These are phyloP conservation scores for Psilocybe mexicana DNA, from an alignment of 1,284 basidiomycete genomes.

Conservation along the genomic window DNA sequence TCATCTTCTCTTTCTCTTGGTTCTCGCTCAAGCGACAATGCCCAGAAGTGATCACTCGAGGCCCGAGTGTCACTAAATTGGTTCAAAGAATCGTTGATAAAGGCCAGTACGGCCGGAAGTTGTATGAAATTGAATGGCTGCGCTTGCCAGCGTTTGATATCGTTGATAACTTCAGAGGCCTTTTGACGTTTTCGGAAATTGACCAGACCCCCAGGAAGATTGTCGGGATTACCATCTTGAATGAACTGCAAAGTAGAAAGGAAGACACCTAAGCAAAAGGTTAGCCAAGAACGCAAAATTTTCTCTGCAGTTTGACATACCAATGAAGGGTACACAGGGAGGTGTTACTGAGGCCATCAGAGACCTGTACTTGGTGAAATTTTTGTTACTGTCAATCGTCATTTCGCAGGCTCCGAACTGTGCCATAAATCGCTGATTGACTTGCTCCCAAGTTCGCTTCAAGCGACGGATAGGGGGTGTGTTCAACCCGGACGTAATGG, in stretches of 20 bases:
- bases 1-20: slow-evolving; percentile 93
- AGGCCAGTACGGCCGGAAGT: slow-evolving; percentile 70
- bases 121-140: slow-evolving; percentile 85
- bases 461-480: slow-evolving; percentile 92
- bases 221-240: slow-evolving; percentile 96
- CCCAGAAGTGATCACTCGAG: slow-evolving; percentile 79
- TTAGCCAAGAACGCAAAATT: slow-evolving; percentile 5
- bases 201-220: slow-evolving; percentile 77
- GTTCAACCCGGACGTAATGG: slow-evolving; percentile 94
- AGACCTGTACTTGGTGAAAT: slow-evolving; percentile 91
- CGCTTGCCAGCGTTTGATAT: slow-evolving; percentile 95
- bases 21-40: slow-evolving; percentile 82
- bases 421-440: slow-evolving; percentile 71
- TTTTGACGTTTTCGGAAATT: slow-evolving; percentile 97
- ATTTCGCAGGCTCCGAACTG: slow-evolving; percentile 74
- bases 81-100: slow-evolving; percentile 77
- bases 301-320: slow-evolving; percentile 43
- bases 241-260: slow-evolving; percentile 96
- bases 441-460: slow-evolving; percentile 94
- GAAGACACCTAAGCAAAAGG: slow-evolving; percentile 74
- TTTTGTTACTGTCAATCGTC: slow-evolving; percentile 88
- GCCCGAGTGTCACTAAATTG: slow-evolving; percentile 64
- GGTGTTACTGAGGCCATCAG: slow-evolving; percentile 85
- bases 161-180: slow-evolving; percentile 92
- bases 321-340: slow-evolving; percentile 97